Base-by-base conservation (phyloP, 306 rosid genomes). In the Cotoneaster glaucophyllus region DNA sequence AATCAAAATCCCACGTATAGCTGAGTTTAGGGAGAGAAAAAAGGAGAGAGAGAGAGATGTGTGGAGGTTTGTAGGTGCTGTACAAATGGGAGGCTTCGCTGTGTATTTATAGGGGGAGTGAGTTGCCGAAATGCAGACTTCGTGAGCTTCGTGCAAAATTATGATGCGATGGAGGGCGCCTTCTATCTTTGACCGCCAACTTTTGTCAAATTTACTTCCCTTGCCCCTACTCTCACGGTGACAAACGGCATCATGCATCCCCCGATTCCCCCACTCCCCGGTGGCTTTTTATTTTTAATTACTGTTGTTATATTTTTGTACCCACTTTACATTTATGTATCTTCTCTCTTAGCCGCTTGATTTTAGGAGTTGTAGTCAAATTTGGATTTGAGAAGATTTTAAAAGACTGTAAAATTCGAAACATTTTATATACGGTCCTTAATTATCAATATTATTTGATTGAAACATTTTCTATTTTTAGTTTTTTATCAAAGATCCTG, bases 71-170 rank as follows among this genome's bases (percentile, higher is more conserved):
- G 78, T 73, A 54, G 81, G 61, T 24, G 26, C 75, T 77, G 69
- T 3, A 61, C 10, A 67, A 22, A 21, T 31, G 71, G 65, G 45
- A 24, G 54, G 76, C 34, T 18, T 25, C 52, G 56, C 6, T 25
- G 73, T 71, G 28, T 67, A 53, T 76, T 67, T 54, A 76, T 69
- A 66, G 69, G 70, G 37, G 69, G 53, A n/a, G 11, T 17, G 68
- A 63, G 68, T 64, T 21, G 14, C 76, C 41, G 18, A 77, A 79
- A 79, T 59, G 80, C 77, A 67, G 26, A 61, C 53, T 63, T 53
- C 4, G 73, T 39, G 73, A n/a, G 48, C 28, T 26, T 65, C 70
- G 48, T 34, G 31, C 62, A 57, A 57, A 56, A 24, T n/a, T 45
- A 28, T 25, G 43, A 18, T 8, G 45, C 3, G 29, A 22, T 12